Conservation (phyloP, 148 eudicot species). For the Camellia lanceoleosa region DNA sequence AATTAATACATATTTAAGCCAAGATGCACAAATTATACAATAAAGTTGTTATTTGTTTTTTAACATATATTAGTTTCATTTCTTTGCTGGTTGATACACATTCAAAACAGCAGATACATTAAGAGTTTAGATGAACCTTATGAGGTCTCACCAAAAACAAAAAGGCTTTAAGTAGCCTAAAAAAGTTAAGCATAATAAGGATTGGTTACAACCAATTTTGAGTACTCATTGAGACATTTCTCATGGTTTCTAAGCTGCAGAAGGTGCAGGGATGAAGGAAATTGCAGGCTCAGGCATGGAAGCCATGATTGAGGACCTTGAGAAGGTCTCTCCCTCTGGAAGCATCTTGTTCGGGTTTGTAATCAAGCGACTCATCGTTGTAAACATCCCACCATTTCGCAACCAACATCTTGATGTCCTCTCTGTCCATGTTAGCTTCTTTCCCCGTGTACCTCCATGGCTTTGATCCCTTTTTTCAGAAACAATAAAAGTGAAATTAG, state of each 20-base stretch:
- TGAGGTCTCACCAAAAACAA: constrained; percentile 5
- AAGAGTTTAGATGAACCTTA: neutral
- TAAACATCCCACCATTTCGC: constrained; percentile 41
- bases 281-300: constrained; percentile 30
- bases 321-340: constrained; percentile 21
- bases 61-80: neutral
- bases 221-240: neutral
- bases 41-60: no score
- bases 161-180: constrained; percentile 17
- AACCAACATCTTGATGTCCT: constrained; percentile 38
- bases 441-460: constrained; percentile 42
- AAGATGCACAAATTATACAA: no score
- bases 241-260: constrained; percentile 22
- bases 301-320: constrained; percentile 26
- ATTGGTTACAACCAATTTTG: neutral
- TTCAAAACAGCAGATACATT: neutral
- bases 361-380: constrained; percentile 30
- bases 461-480: constrained; percentile 31
- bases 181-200: neutral
- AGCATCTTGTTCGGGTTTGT: constrained; percentile 12
- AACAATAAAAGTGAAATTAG: neutral
- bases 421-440: constrained; percentile 40
- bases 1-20: no score
- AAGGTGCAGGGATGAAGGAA: constrained; percentile 35
- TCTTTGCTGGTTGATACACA: neutral